Conservation (phyloP, 768 basidiomycete genomes). For the Xanthoconium purpureum region DNA sequence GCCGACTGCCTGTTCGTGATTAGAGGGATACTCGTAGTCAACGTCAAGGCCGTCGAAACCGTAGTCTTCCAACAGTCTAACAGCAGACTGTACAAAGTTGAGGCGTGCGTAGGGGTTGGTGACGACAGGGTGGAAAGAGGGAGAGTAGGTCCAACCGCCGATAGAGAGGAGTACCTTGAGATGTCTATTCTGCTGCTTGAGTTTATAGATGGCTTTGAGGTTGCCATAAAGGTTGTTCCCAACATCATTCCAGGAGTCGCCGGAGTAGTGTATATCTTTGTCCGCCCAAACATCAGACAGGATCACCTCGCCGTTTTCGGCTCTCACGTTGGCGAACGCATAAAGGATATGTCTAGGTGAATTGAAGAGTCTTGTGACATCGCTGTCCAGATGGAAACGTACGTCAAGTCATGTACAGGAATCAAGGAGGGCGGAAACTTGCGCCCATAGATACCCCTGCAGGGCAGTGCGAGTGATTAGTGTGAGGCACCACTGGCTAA, state of each 20-base stretch:
- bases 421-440: slow-evolving; percentile 87
- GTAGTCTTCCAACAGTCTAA: slow-evolving; percentile 83
- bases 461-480: slow-evolving; percentile 2
- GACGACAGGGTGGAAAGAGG: slow-evolving; percentile 82
- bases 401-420: slow-evolving; percentile 85
- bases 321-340: slow-evolving; percentile 86
- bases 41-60: slow-evolving; percentile 91
- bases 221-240: slow-evolving; percentile 94
- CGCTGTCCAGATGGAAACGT: slow-evolving; percentile 26
- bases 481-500: background rate
- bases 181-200: slow-evolving; percentile 84
- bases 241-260: slow-evolving; percentile 90
- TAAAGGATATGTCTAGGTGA: slow-evolving; percentile 76
- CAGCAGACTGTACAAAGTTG: slow-evolving; percentile 77
- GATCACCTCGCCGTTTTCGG: slow-evolving; percentile 81
- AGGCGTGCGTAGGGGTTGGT: slow-evolving; percentile 56
- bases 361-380: slow-evolving; percentile 6
- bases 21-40: slow-evolving; percentile 90
- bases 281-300: slow-evolving; percentile 94
- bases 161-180: slow-evolving; percentile 84
- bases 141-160: slow-evolving; percentile 93
- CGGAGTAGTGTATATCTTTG: slow-evolving; percentile 93
- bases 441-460: slow-evolving; percentile 91
- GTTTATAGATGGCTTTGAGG: slow-evolving; percentile 86
- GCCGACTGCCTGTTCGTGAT: slow-evolving; percentile 72